Evolutionary conservation across 2,329 filamentous ascomycete species (phyloP).

Genomic region (Beauveria medogensis): DNA sequence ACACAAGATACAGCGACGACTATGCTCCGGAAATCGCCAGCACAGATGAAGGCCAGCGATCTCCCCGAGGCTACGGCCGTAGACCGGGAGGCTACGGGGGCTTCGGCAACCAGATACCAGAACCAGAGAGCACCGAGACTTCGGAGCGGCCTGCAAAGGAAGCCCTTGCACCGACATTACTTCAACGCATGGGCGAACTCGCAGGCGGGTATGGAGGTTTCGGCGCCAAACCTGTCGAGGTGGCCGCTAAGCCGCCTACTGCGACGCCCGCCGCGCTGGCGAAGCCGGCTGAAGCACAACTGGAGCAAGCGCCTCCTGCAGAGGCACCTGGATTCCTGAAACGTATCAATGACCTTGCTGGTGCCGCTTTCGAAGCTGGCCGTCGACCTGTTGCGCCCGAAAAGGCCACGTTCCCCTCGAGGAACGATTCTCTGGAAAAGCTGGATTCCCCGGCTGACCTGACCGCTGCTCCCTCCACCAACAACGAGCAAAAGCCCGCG

Average conservation of each 20-base stretch:
- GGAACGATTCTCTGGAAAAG: slow-evolving; percentile 17
- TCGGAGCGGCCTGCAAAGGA: slow-evolving; percentile 29
- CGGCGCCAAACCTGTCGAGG: background rate
- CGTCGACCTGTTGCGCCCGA: background rate
- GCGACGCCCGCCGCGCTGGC: background rate
- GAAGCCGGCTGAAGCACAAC: background rate
- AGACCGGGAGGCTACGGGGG: slow-evolving; percentile 44
- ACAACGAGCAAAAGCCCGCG: background rate
- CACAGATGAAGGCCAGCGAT: slow-evolving; percentile 31
- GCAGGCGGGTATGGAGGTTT: slow-evolving; percentile 27
- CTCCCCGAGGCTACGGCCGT: slow-evolving; percentile 26
- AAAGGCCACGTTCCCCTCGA: slow-evolving; percentile 1
- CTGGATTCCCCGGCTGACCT: background rate
- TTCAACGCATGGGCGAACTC: slow-evolving; percentile 58
- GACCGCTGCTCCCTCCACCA: slow-evolving; percentile 20
- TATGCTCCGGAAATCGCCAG: slow-evolving; percentile 38
- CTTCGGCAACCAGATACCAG: slow-evolving; percentile 31
- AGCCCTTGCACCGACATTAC: slow-evolving; percentile 23
- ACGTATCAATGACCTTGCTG: slow-evolving; percentile 13
- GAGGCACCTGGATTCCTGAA: slow-evolving; percentile 1
- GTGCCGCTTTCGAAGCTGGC: slow-evolving; percentile 1
- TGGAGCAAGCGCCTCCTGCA: background rate
- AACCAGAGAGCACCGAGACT: slow-evolving; percentile 27
- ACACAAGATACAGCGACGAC: slow-evolving; percentile 33
- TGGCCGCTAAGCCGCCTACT: background rate